Evolutionary conservation across 2,329 filamentous ascomycete species (phyloP).

Genomic region (Clonostachys chloroleuca): DNA sequence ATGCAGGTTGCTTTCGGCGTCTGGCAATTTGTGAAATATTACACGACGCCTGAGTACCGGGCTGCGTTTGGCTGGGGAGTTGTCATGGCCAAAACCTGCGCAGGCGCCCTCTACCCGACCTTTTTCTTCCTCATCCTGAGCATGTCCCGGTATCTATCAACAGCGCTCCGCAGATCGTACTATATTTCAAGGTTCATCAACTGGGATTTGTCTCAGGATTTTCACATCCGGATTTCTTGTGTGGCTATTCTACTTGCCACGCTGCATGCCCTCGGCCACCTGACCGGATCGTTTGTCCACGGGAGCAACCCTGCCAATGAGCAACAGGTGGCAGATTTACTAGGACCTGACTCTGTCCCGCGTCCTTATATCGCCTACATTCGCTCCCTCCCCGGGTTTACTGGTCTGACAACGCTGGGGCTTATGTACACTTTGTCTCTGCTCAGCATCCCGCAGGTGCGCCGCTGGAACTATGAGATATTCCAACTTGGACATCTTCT

Average conservation of each 20-base stretch:
- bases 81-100: conserved; percentile 48
- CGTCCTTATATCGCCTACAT: conserved; percentile 40
- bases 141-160: conserved; percentile 53
- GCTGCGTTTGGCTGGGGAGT: conserved; percentile 51
- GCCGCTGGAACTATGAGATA: conserved; percentile 48
- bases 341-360: conserved; percentile 37
- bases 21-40: conserved; percentile 52
- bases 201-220: conserved; percentile 49
- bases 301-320: conserved; percentile 39
- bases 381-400: conserved; percentile 41
- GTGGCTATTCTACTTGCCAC: conserved; percentile 44
- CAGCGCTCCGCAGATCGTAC: conserved; percentile 44
- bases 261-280: conserved; percentile 48
- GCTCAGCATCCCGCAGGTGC: conserved; percentile 43
- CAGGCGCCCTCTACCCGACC: conserved; percentile 51
- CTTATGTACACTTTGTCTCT: conserved; percentile 43
- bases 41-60: conserved; percentile 34
- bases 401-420: conserved; percentile 40
- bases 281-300: conserved; percentile 46
- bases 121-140: conserved; percentile 54
- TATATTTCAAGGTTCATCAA: conserved; percentile 50
- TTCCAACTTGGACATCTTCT: conserved; percentile 54
- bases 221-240: conserved; percentile 51
- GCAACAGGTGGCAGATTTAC: conserved; percentile 32
- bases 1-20: conserved; percentile 45